phyloP scores from a whole-genome alignment of 2,329 filamentous ascomycete genomes.

The Gnomoniopsis smithogilvyi region DNA sequence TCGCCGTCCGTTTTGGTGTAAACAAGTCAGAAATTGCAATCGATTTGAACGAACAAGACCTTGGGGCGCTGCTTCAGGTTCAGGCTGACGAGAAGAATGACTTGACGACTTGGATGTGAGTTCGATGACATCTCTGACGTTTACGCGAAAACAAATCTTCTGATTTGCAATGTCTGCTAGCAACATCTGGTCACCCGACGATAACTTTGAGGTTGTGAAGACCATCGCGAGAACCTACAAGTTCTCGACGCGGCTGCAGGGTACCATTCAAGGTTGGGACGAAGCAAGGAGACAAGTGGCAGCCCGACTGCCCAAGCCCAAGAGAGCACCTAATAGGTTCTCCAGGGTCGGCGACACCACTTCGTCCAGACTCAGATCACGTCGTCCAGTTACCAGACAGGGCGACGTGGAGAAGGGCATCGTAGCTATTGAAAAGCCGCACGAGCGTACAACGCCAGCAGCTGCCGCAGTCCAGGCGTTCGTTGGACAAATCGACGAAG shows the following conservation, averaged over 20 bases:
- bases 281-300: slow-evolving; percentile 18
- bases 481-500: slow-evolving; percentile 4
- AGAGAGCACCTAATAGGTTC: not conserved
- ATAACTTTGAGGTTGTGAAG: slow-evolving; percentile 52
- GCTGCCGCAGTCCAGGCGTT: not conserved
- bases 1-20: slow-evolving; percentile 63
- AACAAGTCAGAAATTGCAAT: slow-evolving; percentile 53
- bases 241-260: slow-evolving; percentile 64
- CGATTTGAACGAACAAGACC: slow-evolving; percentile 42
- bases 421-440: too few species aligned
- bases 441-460: too few species aligned
- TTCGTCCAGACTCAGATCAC: not conserved
- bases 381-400: not conserved
- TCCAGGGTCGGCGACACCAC: not conserved
- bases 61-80: slow-evolving; percentile 35
- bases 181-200: slow-evolving; percentile 68
- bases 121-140: slow-evolving; percentile 5
- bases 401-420: slow-evolving; percentile 11
- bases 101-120: slow-evolving; percentile 71
- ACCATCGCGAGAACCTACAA: slow-evolving; percentile 59
- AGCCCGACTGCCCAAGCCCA: not conserved
- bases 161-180: slow-evolving; percentile 32
- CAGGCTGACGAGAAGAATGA: slow-evolving; percentile 27
- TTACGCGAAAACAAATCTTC: slow-evolving; percentile 7
- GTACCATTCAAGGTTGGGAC: slow-evolving; percentile 53